Base-by-base conservation (phyloP, 2,329 filamentous ascomycete species). In the Epichloe sylvatica region DNA sequence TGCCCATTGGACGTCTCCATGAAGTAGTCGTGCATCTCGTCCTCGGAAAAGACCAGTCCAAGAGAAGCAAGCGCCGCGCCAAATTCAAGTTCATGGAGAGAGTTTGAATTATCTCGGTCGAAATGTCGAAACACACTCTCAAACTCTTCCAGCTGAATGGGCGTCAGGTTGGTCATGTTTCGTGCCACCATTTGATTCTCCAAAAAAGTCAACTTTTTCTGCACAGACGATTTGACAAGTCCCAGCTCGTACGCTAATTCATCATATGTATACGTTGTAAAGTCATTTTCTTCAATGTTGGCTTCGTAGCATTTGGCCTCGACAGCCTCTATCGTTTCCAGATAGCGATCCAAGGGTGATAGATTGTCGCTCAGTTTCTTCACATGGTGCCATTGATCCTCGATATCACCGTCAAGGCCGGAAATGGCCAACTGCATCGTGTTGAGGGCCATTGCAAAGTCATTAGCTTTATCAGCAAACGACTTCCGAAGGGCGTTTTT, bases 261-360 rank as follows among this genome's bases (percentile, higher is more conserved):
- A 63, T 98, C 92, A 65, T 97, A 92, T 9, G 91, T 95, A 69
- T 97, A 97, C 8, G 91, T 97, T n/a, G 92, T 98, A 66, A 92
- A 97, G 70, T 98, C 92, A 67, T 98, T 98, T 62, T 98, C 92
- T 67, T 98, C 92, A 55, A 98, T 96, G 64, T 98, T 97, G 54
- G 92, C 92, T 70, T 97, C 91, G 52, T 83, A 78, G 64, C 92
- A 98, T 68, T 95, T 88, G 55, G 81, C 80, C 61, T 96, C 90
- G 45, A 97, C 77, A 11, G 80, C 80, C 13, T 81, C 86, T 62
- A 98, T 96, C 55, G 88, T 86, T 54, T 87, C 82, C 39, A 98
- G 76, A 63, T 94, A 98, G 52, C 86, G 80, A 59, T 96, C 89
- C n/a, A 98, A 75, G 3, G 91, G 91, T 8, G 86, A 78, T 12